Percentiles rank a stretch among this genome's conserved stretches.
These are phyloP conservation scores for Betula pendula DNA, from an alignment of 306 rosid species.

Conservation along the genomic window DNA sequence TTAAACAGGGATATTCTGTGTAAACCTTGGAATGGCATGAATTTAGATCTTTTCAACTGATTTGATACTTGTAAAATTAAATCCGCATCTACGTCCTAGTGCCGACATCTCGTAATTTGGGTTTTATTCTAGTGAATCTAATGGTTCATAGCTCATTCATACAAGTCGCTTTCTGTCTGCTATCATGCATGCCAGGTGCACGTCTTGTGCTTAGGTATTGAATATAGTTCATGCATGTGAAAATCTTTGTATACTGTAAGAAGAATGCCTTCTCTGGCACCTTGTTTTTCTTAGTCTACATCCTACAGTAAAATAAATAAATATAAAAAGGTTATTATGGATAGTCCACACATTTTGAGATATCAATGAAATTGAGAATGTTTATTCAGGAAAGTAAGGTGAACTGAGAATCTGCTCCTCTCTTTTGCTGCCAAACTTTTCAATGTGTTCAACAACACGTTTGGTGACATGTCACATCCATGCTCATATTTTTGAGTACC, in stretches of 20 bases:
- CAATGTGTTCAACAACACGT: neutral
- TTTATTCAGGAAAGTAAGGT: neutral
- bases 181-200: conserved; percentile 2
- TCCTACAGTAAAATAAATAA: neutral
- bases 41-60: neutral
- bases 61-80: neutral
- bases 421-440: neutral
- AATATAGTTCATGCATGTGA: neutral
- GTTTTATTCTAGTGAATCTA: neutral
- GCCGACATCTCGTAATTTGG: neutral
- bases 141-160: neutral
- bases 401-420: conserved; percentile 1
- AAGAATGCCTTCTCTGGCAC: conserved; percentile 1
- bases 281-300: neutral
- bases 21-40: neutral
- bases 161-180: neutral
- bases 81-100: neutral
- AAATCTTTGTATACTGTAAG: neutral
- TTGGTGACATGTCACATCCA: neutral
- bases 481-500: neutral
- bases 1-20: neutral
- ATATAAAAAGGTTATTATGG: neutral
- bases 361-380: neutral
- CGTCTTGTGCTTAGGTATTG: neutral
- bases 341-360: neutral